Evolutionary conservation across 1,284 basidiomycete genomes (phyloP).

Genomic region (Pseudomicrostroma phylloplanum): DNA sequence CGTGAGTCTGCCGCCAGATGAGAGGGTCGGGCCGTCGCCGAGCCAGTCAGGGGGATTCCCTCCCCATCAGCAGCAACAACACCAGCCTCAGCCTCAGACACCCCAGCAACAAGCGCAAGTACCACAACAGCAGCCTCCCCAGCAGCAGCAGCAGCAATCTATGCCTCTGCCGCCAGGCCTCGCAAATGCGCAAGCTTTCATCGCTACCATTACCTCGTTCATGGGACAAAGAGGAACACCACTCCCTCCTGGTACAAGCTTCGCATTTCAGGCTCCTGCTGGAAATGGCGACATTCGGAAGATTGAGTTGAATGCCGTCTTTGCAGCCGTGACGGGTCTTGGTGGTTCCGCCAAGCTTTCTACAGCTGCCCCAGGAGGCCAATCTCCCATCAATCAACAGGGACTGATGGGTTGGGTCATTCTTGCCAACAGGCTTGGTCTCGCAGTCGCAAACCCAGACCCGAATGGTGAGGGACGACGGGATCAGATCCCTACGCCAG

Average conservation of each 20-base stretch:
- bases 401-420: slow-evolving; percentile 36
- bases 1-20: neutral
- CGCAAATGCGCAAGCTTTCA: slow-evolving; percentile 25
- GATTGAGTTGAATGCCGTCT: slow-evolving; percentile 35
- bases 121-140: slow-evolving; percentile 5
- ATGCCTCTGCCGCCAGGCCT: neutral
- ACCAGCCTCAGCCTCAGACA: slow-evolving; percentile 4
- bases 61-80: neutral
- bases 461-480: slow-evolving; percentile 9
- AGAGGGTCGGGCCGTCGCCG: slow-evolving; percentile 6
- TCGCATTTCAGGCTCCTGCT: slow-evolving; percentile 35
- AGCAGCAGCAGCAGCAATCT: neutral
- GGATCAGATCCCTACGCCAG: slow-evolving; percentile 22
- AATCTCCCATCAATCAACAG: slow-evolving; percentile 15
- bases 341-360: slow-evolving; percentile 36
- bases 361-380: neutral
- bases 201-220: slow-evolving; percentile 36
- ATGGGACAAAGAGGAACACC: slow-evolving; percentile 36
- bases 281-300: slow-evolving; percentile 33
- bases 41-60: neutral
- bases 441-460: slow-evolving; percentile 26
- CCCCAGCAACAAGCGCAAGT: slow-evolving; percentile 6
- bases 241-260: slow-evolving; percentile 24
- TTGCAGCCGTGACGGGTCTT: slow-evolving; percentile 31
- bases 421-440: slow-evolving; percentile 34